Conservation (phyloP, 768 basidiomycete genomes). For the Naganishia randhawae region DNA sequence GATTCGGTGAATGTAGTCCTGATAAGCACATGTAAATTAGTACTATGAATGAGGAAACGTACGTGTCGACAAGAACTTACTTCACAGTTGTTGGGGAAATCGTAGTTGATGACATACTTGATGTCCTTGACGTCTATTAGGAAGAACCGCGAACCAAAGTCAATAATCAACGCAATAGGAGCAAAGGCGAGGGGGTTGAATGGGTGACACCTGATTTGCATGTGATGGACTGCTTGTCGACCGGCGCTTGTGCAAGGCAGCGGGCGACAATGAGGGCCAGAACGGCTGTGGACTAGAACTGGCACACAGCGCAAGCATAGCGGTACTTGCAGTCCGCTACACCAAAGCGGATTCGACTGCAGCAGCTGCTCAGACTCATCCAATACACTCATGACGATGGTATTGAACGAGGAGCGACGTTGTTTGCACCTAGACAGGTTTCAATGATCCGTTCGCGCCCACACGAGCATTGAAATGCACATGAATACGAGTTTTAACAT, state of each 20-base stretch:
- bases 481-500: conserved; percentile 15
- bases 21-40: conserved; percentile 82
- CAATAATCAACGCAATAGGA: not conserved
- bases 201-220: no score
- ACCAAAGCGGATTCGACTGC: not conserved
- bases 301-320: not conserved
- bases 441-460: conserved; percentile 11
- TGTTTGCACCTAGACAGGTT: not conserved
- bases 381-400: not conserved
- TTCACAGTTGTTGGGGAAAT: conserved; percentile 20
- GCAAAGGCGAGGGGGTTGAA: no score
- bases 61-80: conserved; percentile 15
- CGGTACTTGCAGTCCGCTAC: not conserved
- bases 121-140: conserved; percentile 95
- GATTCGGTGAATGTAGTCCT: conserved; percentile 98
- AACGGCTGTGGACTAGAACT: no score
- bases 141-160: not conserved
- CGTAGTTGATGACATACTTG: conserved; percentile 71
- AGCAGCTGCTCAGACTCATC: not conserved
- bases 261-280: no score
- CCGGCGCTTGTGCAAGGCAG: no score
- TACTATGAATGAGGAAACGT: conserved; percentile 56
- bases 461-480: conserved; percentile 14
- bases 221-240: no score
- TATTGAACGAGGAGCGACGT: conserved; percentile 8